Percentiles rank a stretch among this genome's conserved stretches.
Evolutionary conservation across 768 basidiomycete species (phyloP).

Genomic region (Leucocoprinus sp.): DNA sequence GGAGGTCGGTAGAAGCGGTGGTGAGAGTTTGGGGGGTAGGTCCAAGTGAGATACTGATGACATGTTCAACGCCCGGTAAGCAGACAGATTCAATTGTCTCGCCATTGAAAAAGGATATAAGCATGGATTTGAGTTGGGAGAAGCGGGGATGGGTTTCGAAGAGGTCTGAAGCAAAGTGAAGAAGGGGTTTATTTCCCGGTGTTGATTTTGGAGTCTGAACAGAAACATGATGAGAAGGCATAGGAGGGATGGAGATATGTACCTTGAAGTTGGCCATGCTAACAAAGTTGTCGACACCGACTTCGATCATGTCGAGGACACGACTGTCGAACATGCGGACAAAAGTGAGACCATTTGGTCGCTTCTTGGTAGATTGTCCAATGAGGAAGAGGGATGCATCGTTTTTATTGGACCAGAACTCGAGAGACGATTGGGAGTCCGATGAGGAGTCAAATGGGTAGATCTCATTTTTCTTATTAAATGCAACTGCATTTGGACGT

Average conservation of each 20-base stretch:
- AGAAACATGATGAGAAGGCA: not conserved
- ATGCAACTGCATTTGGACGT: slow-evolving; percentile 82
- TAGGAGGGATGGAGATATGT: slow-evolving; percentile 17
- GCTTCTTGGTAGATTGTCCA: slow-evolving; percentile 90
- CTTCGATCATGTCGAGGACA: slow-evolving; percentile 91
- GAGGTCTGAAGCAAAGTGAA: slow-evolving; percentile 93
- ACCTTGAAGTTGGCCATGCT: slow-evolving; percentile 84
- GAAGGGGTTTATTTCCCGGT: slow-evolving; percentile 81
- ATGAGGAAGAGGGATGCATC: slow-evolving; percentile 88
- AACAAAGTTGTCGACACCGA: slow-evolving; percentile 77
- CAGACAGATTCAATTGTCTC: slow-evolving; percentile 79
- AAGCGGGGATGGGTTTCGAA: slow-evolving; percentile 94
- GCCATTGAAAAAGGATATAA: slow-evolving; percentile 87
- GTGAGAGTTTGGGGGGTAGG: slow-evolving; percentile 54
- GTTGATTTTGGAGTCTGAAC: slow-evolving; percentile 82
- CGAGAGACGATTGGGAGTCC: slow-evolving; percentile 46
- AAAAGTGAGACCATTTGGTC: slow-evolving; percentile 81
- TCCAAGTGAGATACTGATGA: slow-evolving; percentile 73
- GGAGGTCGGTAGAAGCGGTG: slow-evolving; percentile 24
- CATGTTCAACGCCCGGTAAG: slow-evolving; percentile 77
- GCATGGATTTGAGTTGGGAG: slow-evolving; percentile 83
- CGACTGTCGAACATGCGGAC: slow-evolving; percentile 80
- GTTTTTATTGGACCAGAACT: slow-evolving; percentile 92
- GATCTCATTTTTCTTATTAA: slow-evolving; percentile 88
- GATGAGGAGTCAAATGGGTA: slow-evolving; percentile 78